Evolutionary conservation across 2,329 filamentous ascomycete genomes (phyloP), one percentile per base, ranked within the genome.

Genomic region (Teratosphaeria gauchensis): DNA sequence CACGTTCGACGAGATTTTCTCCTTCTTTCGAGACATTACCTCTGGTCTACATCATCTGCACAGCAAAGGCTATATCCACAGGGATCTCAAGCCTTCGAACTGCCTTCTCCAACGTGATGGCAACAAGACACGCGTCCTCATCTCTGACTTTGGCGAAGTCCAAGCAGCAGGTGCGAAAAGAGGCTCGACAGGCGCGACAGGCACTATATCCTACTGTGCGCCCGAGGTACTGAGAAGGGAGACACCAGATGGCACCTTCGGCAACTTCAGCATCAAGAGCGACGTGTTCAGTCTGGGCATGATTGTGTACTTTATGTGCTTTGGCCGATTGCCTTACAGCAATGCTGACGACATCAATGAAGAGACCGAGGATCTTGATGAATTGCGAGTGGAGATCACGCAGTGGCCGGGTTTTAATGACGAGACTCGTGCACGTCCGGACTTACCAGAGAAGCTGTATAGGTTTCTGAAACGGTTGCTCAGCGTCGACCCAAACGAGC

Each of bases 301-400:
- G 92, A 97, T 97, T 58, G 81, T 99, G 3, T 95, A 97, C 73
- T 99, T 99, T 70, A 88, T 99, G 80, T 99, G 94, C 72, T 99
- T 99, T 71, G 90, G 88, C 1, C 82, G 87, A 53, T 80, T 99
- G 11, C 94, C 94, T 0, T 99, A 97, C 70, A 80, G 76, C 28
- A 89, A 87, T 65, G 90, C 92, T 56, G 92, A 97, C 69, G 81
- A 87, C 3, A 80, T 95, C 24, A 84, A 96, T 60, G 92, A 97
- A 72, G 92, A 97, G 69, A 85, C 90, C 58, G 94, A 99, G 71
- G 91, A 97, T 64, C 80, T 96, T 4, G 91, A 96, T 65, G 79
- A 86, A 64, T 80, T 99, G 32, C 84, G 92, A 51, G 87, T 81
- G 2, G 94, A 99, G 72, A 97, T 99, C 58, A 84, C 85, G 11